A percentile compares a stretch with the other conserved stretches of the same genome.
Evolutionary conservation across 78 protist genomes (phyloP).

Genomic region (Thecamonas trahens): DNA sequence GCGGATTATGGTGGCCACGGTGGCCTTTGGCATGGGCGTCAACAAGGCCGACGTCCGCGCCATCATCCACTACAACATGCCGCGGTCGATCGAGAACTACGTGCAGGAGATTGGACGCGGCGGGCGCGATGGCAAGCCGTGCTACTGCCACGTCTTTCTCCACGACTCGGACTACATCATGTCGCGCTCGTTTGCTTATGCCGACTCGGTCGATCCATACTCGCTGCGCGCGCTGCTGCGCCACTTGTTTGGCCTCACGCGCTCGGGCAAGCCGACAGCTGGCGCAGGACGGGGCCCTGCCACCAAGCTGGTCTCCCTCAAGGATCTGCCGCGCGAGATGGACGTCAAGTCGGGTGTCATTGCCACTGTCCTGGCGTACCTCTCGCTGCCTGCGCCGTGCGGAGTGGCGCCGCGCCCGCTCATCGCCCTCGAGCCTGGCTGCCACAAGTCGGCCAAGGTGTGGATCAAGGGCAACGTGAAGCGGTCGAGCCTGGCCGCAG

Average conservation of each 20-base stretch:
- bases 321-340: too few relatives aligned
- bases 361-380: too few relatives aligned
- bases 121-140: slow-evolving; percentile 25
- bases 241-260: background rate
- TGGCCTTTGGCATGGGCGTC: slow-evolving; percentile 80
- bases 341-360: too few relatives aligned
- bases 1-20: slow-evolving; percentile 48
- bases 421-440: too few relatives aligned
- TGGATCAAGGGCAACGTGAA: too few relatives aligned
- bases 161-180: background rate
- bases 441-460: too few relatives aligned
- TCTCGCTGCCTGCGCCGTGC: too few relatives aligned
- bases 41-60: slow-evolving; percentile 46
- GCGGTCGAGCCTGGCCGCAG: too few relatives aligned
- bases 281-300: too few relatives aligned
- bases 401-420: too few relatives aligned
- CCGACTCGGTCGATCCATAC: background rate
- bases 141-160: background rate
- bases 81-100: slow-evolving; percentile 32
- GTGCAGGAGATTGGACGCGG: slow-evolving; percentile 27
- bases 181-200: background rate
- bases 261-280: too few relatives aligned
- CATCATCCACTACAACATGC: slow-evolving; percentile 50
- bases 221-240: background rate
- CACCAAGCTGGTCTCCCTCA: too few relatives aligned